These are phyloP conservation scores for Penicillium sumatraense DNA, from an alignment of 2,329 filamentous ascomycete species.

Conservation along the genomic window DNA sequence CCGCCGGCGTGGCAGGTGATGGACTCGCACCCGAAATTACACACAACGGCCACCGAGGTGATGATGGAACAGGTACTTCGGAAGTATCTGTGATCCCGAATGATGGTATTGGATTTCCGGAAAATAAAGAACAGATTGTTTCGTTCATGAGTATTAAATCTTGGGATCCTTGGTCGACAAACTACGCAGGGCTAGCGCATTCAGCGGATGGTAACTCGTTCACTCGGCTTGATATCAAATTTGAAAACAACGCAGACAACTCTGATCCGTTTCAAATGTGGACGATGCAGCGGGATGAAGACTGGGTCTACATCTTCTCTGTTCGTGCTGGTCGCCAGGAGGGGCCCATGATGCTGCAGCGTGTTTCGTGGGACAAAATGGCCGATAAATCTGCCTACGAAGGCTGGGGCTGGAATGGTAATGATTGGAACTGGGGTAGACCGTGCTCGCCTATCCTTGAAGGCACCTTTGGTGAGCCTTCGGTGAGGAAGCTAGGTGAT, in stretches of 20 bases:
- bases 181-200: slow-evolving; percentile 12
- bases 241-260: slow-evolving; percentile 7
- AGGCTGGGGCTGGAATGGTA: slow-evolving; percentile 13
- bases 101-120: slow-evolving; percentile 10
- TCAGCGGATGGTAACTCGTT: slow-evolving; percentile 13
- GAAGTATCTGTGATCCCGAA: slow-evolving; percentile 13
- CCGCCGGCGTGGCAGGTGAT: slow-evolving; percentile 7
- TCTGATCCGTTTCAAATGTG: slow-evolving; percentile 14
- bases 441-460: slow-evolving; percentile 10
- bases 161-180: slow-evolving; percentile 13
- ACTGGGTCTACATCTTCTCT: slow-evolving; percentile 14
- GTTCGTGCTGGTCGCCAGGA: slow-evolving; percentile 11
- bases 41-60: slow-evolving; percentile 8
- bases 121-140: slow-evolving; percentile 12
- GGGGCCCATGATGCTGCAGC: slow-evolving; percentile 15
- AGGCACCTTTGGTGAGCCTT: slow-evolving; percentile 12
- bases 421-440: slow-evolving; percentile 7
- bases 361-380: slow-evolving; percentile 13
- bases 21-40: slow-evolving; percentile 12
- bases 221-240: slow-evolving; percentile 7
- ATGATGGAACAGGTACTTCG: slow-evolving; percentile 5
- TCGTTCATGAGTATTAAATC: slow-evolving; percentile 15
- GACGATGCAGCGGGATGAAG: slow-evolving; percentile 14
- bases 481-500: slow-evolving; percentile 13
- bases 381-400: slow-evolving; percentile 7